phyloP scores from a whole-genome alignment of 345 rosid species.

The Eucalyptus sp. region DNA sequence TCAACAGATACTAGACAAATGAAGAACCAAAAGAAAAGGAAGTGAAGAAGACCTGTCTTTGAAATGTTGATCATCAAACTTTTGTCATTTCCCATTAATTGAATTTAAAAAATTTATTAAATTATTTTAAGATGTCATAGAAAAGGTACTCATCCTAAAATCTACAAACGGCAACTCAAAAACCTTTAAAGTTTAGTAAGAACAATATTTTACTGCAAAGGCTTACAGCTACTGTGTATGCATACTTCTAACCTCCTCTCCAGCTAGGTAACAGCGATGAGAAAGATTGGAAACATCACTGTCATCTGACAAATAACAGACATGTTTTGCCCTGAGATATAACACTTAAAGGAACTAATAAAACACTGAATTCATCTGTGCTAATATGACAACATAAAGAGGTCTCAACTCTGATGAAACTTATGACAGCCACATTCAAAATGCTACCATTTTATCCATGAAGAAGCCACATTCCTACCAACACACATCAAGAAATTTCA shows the following conservation, averaged over 20 bases:
- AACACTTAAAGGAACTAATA: too few species aligned
- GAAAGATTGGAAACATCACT: not conserved
- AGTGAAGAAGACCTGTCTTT: not conserved
- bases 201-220: not conserved
- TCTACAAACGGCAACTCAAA: not conserved
- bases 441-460: too few species aligned
- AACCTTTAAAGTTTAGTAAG: not conserved
- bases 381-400: too few species aligned
- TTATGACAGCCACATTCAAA: too few species aligned
- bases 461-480: too few species aligned
- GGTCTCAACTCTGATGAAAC: too few species aligned
- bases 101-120: not conserved
- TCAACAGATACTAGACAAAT: not conserved
- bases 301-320: too few species aligned
- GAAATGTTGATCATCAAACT: not conserved
- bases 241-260: not conserved
- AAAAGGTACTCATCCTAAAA: not conserved
- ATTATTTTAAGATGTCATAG: not conserved
- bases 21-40: not conserved
- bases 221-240: not conserved
- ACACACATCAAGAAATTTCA: too few species aligned
- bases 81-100: not conserved
- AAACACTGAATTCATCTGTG: too few species aligned
- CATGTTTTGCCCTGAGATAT: too few species aligned
- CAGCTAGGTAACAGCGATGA: not conserved